Conservation (phyloP, 345 rosid genomes). For the Brassica napus region Da-Ae NC_063447.1:52676501-52677000, state of each 20-base stretch:
- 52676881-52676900: not conserved
- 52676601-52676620: not conserved
- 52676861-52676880: conserved; percentile 31
- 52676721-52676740: too few species aligned
- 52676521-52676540: not conserved
- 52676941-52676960: not conserved
- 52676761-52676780: too few species aligned
- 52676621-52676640: too few species aligned
- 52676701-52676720: too few species aligned
- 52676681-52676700: too few species aligned
- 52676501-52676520: not conserved
- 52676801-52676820: not conserved
- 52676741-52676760: too few species aligned
- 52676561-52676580: conserved; percentile 11
- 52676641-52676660: too few species aligned
- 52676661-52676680: too few species aligned
- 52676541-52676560: not conserved
- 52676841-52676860: conserved; percentile 22
- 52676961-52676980: conserved; percentile 25
- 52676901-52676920: conserved; percentile 11
- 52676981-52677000: conserved; percentile 30
- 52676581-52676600: not conserved
- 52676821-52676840: conserved; percentile 2
- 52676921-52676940: not conserved
- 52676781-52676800: not conserved